Percentiles rank a stretch among this genome's conserved stretches.
These are phyloP conservation scores for Candida odintsovae DNA, from an alignment of 805 yeast genomes.

Conservation along the genomic window DNA sequence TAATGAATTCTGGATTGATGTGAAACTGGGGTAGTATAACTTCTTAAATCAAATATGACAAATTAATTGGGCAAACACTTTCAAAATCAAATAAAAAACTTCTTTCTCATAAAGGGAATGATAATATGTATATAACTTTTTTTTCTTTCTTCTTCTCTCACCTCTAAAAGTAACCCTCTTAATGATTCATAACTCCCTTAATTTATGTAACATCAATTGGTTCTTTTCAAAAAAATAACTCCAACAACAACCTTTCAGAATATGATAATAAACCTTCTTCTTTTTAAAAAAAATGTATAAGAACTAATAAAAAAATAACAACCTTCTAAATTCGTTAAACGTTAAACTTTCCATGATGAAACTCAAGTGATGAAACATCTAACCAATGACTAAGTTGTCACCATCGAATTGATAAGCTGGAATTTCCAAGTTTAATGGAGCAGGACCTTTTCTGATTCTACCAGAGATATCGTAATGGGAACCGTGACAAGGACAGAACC, in stretches of 20 bases:
- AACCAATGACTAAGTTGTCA: conserved; percentile 86
- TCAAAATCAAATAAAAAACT: background rate
- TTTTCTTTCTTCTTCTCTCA: background rate
- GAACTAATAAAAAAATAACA: background rate
- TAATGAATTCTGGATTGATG: background rate
- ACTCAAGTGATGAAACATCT: conserved; percentile 21
- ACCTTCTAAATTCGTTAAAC: background rate
- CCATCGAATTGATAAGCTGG: conserved; percentile 87
- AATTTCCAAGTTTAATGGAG: conserved; percentile 96
- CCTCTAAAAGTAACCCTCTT: background rate
- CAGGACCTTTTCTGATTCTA: conserved; percentile 99
- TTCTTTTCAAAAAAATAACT: background rate
- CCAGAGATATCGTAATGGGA: conserved; percentile 99
- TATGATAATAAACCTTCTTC: background rate
- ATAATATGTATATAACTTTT: background rate
- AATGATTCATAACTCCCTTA: background rate
- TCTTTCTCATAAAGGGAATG: background rate
- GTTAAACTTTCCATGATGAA: background rate
- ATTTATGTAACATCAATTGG: background rate
- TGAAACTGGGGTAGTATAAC: background rate
- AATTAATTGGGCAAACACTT: background rate
- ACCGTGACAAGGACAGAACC: conserved; percentile 99
- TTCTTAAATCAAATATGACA: background rate
- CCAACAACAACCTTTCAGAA: background rate
- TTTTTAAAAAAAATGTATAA: background rate